Conservation (phyloP, 108 stramenopile genomes). For the Discostella pseudostelligera region DNA sequence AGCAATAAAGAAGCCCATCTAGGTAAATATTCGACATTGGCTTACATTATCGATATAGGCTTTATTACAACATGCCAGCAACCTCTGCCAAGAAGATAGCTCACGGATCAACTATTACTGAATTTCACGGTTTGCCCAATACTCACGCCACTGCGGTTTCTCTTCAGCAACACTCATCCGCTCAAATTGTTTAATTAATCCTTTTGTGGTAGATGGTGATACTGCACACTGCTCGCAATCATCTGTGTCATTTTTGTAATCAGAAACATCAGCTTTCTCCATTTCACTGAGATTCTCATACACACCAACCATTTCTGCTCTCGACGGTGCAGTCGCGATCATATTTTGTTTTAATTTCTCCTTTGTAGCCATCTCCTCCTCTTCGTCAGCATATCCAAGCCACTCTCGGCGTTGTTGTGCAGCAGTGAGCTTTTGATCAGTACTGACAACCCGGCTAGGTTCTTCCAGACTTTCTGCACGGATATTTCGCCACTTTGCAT, state of each 20-base stretch:
- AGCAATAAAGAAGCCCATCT: no score
- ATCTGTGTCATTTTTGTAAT: slow-evolving; percentile 5
- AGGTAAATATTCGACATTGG: no score
- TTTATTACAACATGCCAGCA: no score
- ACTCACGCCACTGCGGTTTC: slow-evolving; percentile 37
- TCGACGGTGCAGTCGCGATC: slow-evolving; percentile 8
- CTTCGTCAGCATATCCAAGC: slow-evolving; percentile 64
- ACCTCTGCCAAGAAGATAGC: background rate
- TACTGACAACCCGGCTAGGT: slow-evolving; percentile 26
- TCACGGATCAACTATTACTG: no score
- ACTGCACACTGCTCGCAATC: slow-evolving; percentile 13
- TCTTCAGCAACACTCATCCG: slow-evolving; percentile 3
- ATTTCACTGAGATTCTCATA: slow-evolving; percentile 36
- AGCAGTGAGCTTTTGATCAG: slow-evolving; percentile 34
- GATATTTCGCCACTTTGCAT: slow-evolving; percentile 73
- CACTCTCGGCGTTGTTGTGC: slow-evolving; percentile 65
- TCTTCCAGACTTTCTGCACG: slow-evolving; percentile 72
- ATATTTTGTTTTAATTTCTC: slow-evolving; percentile 44
- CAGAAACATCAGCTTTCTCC: background rate
- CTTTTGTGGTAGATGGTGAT: slow-evolving; percentile 12
- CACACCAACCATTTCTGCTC: slow-evolving; percentile 43
- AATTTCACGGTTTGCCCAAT: slow-evolving; percentile 26
- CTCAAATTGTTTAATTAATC: slow-evolving; percentile 15
- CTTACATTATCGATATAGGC: no score
- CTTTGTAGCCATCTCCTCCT: slow-evolving; percentile 54